Base-by-base conservation (phyloP, 1,284 basidiomycete species). In the Papiliotrema terrestris region DNA sequence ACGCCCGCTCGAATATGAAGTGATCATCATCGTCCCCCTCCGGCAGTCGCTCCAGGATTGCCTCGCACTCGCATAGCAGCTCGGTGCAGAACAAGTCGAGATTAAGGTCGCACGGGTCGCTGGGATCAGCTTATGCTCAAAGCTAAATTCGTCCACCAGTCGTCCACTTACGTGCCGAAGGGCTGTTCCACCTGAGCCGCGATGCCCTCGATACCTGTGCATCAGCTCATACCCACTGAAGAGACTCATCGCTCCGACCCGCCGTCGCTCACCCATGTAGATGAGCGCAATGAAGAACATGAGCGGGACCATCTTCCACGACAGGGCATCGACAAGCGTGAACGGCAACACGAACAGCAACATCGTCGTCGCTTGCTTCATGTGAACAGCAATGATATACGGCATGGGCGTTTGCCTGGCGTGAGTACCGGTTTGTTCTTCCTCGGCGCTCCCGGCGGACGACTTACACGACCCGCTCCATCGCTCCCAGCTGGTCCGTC, bases 101-200 rank as follows among this genome's bases (percentile, higher is more conserved):
- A 55, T 60, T 66, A 45, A 68, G 54, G 47, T 58, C 56, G 50
- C 54, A 66, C 59, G 63, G 63, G 56, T 65, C 65, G 84, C 59
- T 91, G 78, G 73, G 86, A 3, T 37, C 29, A 43, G 54, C 25
- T 52, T 36, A n/a, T n/a, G n/a, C n/a, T n/a, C n/a, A n/a, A n/a
- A n/a, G n/a, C n/a, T n/a, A n/a, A n/a, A n/a, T n/a, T n/a, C n/a
- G n/a, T n/a, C n/a, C n/a, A n/a, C n/a, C n/a, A n/a, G n/a, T n/a
- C n/a, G 3, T n/a, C n/a, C 19, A 65, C 65, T 60, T 42, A 67
- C 67, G 63, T 72, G 51, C 67, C 75, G 57, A 78, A 80, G 1
- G 91, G 91, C 86, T 89, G 88, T 72, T 94, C 91, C 60, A 93
- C 89, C 75, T 92, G 86, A 59, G 91, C 86, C 0, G 91, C 91